Evolutionary conservation across 768 basidiomycete genomes (phyloP), one percentile per base, ranked within the genome.

Genomic region (Macrolepiota fuliginosa): DNA sequence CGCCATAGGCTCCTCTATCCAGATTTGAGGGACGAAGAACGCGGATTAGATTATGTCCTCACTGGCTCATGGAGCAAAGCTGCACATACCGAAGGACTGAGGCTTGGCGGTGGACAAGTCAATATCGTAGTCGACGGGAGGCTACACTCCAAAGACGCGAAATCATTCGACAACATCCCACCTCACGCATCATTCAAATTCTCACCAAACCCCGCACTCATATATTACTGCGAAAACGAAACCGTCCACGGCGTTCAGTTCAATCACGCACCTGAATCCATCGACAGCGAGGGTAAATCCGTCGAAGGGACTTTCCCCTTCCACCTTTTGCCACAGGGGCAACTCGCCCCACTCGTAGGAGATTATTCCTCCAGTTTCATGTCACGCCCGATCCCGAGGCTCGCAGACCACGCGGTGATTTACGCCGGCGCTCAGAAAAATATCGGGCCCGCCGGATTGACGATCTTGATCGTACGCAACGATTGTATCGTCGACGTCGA

Each of bases 151-250:
- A 74, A 78, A 55, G 85, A 88, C 68, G 84, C 82, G 58, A 89
- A 89, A 70, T 78, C 87, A 0, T 92, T 89, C 74, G 89, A 94
- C 66, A 85, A 83, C 64, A 85, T 98, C 70, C 95, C 97, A 9
- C 77, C 86, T 11, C 86, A 85, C 70, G 75, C 79, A 57, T 81
- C 82, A 56, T 98, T 90, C 82, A 71, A 75, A 10, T 94, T 98
- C 78, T 90, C 90, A 7, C 64, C 75, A n/a, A 83, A 88, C 70
- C 89, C 96, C 13, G 96, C 91, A 27, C 83, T 96, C 66, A 88
- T 98, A 62, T 98, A 96, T 78, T 98, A 97, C 78, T 99, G 97
- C 83, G 97, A 97, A 74, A 99, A 99, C 80, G 97, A 99, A 79
- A 99, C 97, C 13, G 91, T 98, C 61, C 90, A 96, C 67, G 97